phyloP scores from a whole-genome alignment of 2,329 filamentous ascomycete genomes.

The Chaetomiaceae sp. region DNA sequence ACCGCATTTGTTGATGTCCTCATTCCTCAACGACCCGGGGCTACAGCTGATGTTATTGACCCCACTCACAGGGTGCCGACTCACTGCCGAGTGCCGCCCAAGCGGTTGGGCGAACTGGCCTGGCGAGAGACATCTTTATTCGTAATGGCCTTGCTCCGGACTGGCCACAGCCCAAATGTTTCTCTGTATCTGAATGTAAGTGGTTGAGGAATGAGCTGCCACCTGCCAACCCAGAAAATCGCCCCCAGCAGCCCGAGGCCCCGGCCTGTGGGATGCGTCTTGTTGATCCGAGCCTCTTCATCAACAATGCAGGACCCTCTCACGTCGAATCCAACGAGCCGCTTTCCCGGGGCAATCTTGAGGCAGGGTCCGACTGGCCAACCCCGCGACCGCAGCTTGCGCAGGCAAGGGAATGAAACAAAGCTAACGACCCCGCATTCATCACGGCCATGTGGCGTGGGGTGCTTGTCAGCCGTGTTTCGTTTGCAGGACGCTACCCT shows the following conservation, averaged over 20 bases:
- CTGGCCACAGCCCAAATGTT: not conserved
- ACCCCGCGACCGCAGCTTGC: constrained; percentile 10
- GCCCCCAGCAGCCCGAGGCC: not conserved
- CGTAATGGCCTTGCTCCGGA: constrained; percentile 1
- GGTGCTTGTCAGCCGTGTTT: not conserved
- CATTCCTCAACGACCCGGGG: no score
- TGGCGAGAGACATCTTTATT: not conserved
- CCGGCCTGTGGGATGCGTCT: no score
- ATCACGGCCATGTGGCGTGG: constrained; percentile 4
- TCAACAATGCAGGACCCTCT: constrained; percentile 4
- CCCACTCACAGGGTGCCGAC: not conserved
- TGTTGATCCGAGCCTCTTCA: no score
- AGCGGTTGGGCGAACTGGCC: no score
- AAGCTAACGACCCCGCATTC: constrained; percentile 19
- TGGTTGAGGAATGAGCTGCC: not conserved
- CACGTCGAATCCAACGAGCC: constrained; percentile 8
- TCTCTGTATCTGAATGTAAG: not conserved
- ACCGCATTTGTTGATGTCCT: no score
- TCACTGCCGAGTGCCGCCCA: not conserved
- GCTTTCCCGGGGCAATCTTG: constrained; percentile 6
- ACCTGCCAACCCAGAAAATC: not conserved
- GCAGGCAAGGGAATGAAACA: constrained; percentile 17
- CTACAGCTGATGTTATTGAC: not conserved
- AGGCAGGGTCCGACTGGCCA: constrained; percentile 15
- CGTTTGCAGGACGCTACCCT: constrained; percentile 3